These are phyloP conservation scores for Xanthoceras sorbifolium DNA, from an alignment of 345 rosid genomes.

Conservation along the genomic window DNA sequence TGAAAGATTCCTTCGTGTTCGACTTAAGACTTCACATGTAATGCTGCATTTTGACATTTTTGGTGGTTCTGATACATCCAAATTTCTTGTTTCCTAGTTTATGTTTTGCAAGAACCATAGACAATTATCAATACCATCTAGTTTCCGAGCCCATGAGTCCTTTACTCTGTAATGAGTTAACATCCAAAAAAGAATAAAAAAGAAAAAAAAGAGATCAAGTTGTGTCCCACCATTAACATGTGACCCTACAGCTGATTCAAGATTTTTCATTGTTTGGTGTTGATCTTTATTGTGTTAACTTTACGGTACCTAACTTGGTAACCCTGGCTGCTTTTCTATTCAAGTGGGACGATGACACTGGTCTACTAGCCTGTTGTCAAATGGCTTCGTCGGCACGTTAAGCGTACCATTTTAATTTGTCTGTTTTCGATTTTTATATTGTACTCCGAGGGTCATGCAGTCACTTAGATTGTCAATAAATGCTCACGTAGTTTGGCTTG, in stretches of 20 bases:
- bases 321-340: neutral
- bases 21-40: neutral
- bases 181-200: neutral
- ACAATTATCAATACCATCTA: neutral
- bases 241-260: too few species aligned
- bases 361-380: too few species aligned
- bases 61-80: neutral
- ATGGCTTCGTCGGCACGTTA: neutral
- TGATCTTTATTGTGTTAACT: neutral
- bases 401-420: neutral
- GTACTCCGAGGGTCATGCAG: neutral
- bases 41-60: neutral
- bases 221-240: neutral
- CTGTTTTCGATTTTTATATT: too few species aligned
- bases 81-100: neutral
- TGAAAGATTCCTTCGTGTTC: constrained; percentile 21
- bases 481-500: neutral
- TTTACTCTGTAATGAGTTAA: neutral
- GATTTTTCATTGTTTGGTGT: neutral
- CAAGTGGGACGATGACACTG: too few species aligned
- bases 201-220: neutral
- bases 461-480: too few species aligned
- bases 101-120: neutral
- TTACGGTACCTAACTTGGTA: neutral
- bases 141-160: neutral